phyloP scores from a whole-genome alignment of 495 filamentous ascomycete genomes.

The Tuber borchii region DNA sequence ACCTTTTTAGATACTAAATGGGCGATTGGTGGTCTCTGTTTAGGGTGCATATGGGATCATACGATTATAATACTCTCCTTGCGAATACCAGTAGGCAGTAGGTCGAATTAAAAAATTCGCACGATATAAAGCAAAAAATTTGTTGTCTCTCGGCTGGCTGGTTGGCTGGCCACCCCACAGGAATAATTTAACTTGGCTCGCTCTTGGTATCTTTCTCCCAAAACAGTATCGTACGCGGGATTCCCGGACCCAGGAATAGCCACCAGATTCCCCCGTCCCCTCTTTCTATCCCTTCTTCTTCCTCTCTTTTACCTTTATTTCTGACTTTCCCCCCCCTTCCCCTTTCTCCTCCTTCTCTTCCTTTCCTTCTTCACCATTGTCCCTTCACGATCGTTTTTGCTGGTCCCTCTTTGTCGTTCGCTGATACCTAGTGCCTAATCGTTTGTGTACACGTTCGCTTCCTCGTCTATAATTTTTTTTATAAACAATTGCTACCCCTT shows the following conservation, averaged over 20 bases:
- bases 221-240: neutral
- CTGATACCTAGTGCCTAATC: constrained; percentile 6
- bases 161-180: neutral
- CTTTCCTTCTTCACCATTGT: neutral
- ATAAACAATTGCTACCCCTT: constrained; percentile 8
- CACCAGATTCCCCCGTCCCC: neutral
- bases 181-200: neutral
- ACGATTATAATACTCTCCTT: neutral
- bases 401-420: constrained; percentile 17
- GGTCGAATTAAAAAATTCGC: neutral
- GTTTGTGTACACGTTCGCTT: neutral
- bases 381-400: constrained; percentile 16
- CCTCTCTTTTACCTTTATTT: neutral
- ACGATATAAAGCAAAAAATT: neutral
- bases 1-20: neutral
- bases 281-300: neutral
- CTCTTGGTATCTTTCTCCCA: neutral
- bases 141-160: neutral
- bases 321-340: neutral
- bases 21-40: neutral
- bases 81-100: neutral
- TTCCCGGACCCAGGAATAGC: neutral
- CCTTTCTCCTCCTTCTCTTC: constrained; percentile 3
- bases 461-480: constrained; percentile 9
- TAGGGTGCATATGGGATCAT: neutral